phyloP scores from a whole-genome alignment of 305 asterid species.

The Stenogyne calaminthoides region DNA sequence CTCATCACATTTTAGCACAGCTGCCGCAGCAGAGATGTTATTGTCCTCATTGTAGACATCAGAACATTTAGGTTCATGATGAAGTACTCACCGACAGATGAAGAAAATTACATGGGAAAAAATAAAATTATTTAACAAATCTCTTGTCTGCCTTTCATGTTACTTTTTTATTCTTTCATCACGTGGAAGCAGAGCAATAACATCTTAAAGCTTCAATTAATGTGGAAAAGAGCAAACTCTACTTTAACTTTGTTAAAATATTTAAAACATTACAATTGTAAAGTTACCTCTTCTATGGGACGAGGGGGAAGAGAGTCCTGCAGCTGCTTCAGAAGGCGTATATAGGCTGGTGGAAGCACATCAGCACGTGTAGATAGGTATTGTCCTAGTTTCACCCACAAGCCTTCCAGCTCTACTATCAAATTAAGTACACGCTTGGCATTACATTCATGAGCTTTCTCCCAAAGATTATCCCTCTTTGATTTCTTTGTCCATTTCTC shows the following conservation, averaged over 20 bases:
- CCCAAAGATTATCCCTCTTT: constrained; percentile 76
- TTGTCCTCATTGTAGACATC: constrained; percentile 10
- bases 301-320: constrained; percentile 99
- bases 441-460: constrained; percentile 94
- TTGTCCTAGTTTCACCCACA: constrained; percentile 99
- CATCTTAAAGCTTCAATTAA: constrained; percentile 7
- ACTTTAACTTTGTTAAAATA: constrained; percentile 10
- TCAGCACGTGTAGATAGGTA: constrained; percentile 98
- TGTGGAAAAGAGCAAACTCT: constrained; percentile 15
- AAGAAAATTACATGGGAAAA: background rate
- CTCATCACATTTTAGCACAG: constrained; percentile 19
- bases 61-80: constrained; percentile 10
- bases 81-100: background rate
- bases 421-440: constrained; percentile 85
- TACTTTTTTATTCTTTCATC: background rate
- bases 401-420: constrained; percentile 85
- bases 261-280: background rate
- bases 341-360: constrained; percentile 93
- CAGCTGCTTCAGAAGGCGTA: constrained; percentile 79
- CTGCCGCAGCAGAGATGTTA: constrained; percentile 10
- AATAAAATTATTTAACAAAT: background rate
- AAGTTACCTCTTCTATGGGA: constrained; percentile 74
- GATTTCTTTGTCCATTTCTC: constrained; percentile 78
- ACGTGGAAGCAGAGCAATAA: constrained; percentile 1
- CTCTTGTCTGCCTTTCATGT: background rate